phyloP scores from a whole-genome alignment of 768 basidiomycete species.

The Amanita brunnescens region DNA sequence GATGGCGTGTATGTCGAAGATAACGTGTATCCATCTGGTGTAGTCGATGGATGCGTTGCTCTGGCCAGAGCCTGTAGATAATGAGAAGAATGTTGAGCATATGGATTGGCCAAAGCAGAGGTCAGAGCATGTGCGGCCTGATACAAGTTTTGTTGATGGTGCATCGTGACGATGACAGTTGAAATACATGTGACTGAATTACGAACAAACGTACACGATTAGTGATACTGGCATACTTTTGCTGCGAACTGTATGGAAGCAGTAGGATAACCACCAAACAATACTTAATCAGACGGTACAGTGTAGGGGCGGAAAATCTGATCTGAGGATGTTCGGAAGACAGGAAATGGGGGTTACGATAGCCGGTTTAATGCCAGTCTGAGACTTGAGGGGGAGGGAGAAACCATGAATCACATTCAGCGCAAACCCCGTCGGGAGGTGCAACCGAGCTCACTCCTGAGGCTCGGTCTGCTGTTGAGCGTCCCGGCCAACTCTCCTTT shows the following conservation, averaged over 20 bases:
- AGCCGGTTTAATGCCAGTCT: slow-evolving; percentile 3
- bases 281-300: slow-evolving; percentile 2
- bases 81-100: slow-evolving; percentile 34
- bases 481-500: slow-evolving; percentile 82
- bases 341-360: background rate
- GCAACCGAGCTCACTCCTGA: slow-evolving; percentile 29
- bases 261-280: slow-evolving; percentile 6
- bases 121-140: background rate
- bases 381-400: background rate
- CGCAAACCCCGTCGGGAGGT: background rate
- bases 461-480: slow-evolving; percentile 66
- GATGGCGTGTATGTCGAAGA: slow-evolving; percentile 3
- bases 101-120: slow-evolving; percentile 9
- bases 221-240: slow-evolving; percentile 9
- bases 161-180: slow-evolving; percentile 8
- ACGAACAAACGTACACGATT: slow-evolving; percentile 7
- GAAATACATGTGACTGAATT: slow-evolving; percentile 9
- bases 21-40: slow-evolving; percentile 19
- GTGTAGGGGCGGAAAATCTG: background rate
- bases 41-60: slow-evolving; percentile 20
- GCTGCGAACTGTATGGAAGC: slow-evolving; percentile 2
- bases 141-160: slow-evolving; percentile 4
- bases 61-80: slow-evolving; percentile 45
- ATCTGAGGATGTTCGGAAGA: slow-evolving; percentile 1
- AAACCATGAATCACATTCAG: background rate